A percentile compares a stretch with the other conserved stretches of the same genome.
Conservation (phyloP, 1,139 yeast genomes). For the Protomyces pachydermus region DNA sequence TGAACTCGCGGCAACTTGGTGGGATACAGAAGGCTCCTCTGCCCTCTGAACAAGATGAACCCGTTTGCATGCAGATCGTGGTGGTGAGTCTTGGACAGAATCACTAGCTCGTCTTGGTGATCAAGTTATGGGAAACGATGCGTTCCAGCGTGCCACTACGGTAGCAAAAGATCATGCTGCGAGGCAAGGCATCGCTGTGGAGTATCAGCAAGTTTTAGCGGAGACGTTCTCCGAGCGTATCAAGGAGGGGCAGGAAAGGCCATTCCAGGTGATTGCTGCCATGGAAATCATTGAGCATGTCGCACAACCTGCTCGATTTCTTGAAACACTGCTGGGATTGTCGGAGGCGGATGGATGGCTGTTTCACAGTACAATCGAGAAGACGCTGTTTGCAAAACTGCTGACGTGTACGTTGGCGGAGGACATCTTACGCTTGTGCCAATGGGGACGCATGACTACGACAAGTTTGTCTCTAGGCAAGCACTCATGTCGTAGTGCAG, state of each 20-base stretch:
- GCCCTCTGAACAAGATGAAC: slow-evolving; percentile 46
- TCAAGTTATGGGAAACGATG: slow-evolving; percentile 73
- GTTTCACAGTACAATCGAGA: slow-evolving; percentile 83
- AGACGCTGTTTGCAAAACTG: slow-evolving; percentile 84
- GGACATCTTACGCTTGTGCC: slow-evolving; percentile 77
- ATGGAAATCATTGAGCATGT: slow-evolving; percentile 96
- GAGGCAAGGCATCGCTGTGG: slow-evolving; percentile 46
- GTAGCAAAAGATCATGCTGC: slow-evolving; percentile 69
- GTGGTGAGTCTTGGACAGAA: slow-evolving; percentile 90
- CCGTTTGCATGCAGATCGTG: slow-evolving; percentile 65
- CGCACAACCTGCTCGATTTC: slow-evolving; percentile 68
- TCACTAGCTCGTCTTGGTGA: slow-evolving; percentile 73
- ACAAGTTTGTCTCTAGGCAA: slow-evolving; percentile 71
- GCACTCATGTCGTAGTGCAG: slow-evolving; percentile 66
- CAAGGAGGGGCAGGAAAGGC: slow-evolving; percentile 37
- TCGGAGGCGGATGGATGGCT: slow-evolving; percentile 79
- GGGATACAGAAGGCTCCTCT: slow-evolving; percentile 94
- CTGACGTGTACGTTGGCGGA: slow-evolving; percentile 93
- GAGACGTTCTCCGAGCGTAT: slow-evolving; percentile 42
- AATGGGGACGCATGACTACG: slow-evolving; percentile 80
- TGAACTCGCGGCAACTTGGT: slow-evolving; percentile 83
- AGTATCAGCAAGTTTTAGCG: slow-evolving; percentile 57
- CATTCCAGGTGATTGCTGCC: slow-evolving; percentile 75
- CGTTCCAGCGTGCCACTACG: slow-evolving; percentile 71
- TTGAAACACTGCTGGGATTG: slow-evolving; percentile 59